These are phyloP conservation scores for Melanogaster broomeanus DNA, from an alignment of 768 basidiomycete species.

Conservation along the genomic window DNA sequence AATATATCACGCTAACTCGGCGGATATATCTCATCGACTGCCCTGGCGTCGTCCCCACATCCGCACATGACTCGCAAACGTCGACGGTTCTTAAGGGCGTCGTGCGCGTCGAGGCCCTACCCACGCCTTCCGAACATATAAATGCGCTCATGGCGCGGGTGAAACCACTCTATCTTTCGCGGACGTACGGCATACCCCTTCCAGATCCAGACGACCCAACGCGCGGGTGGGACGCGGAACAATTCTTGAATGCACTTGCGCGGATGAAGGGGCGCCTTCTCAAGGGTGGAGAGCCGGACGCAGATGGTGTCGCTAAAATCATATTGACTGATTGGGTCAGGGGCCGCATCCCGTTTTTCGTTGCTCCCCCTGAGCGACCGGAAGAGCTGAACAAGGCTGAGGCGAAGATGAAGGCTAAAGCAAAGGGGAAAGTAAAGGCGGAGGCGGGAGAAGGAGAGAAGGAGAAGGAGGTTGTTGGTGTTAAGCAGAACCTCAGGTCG, in stretches of 20 bases:
- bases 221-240: constrained; percentile 68
- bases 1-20: constrained; percentile 96
- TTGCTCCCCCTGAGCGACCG: constrained; percentile 82
- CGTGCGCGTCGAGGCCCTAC: constrained; percentile 91
- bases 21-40: constrained; percentile 99
- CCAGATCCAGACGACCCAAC: constrained; percentile 56
- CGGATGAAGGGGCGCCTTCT: constrained; percentile 89
- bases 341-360: constrained; percentile 96
- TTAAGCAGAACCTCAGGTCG: constrained; percentile 83
- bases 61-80: constrained; percentile 87
- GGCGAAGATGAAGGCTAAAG: constrained; percentile 46
- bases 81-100: constrained; percentile 96
- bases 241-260: constrained; percentile 82
- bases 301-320: constrained; percentile 92
- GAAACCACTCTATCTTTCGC: constrained; percentile 89
- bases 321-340: constrained; percentile 96
- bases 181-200: constrained; percentile 74
- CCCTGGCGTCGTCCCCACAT: constrained; percentile 95
- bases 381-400: constrained; percentile 69
- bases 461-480: constrained; percentile 51
- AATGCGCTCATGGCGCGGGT: constrained; percentile 85
- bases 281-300: constrained; percentile 93
- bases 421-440: constrained; percentile 53
- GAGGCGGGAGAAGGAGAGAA: constrained; percentile 30
- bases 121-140: constrained; percentile 92